phyloP scores from a whole-genome alignment of 2,329 filamentous ascomycete genomes.

The Ophiosphaerella narmari region DNA sequence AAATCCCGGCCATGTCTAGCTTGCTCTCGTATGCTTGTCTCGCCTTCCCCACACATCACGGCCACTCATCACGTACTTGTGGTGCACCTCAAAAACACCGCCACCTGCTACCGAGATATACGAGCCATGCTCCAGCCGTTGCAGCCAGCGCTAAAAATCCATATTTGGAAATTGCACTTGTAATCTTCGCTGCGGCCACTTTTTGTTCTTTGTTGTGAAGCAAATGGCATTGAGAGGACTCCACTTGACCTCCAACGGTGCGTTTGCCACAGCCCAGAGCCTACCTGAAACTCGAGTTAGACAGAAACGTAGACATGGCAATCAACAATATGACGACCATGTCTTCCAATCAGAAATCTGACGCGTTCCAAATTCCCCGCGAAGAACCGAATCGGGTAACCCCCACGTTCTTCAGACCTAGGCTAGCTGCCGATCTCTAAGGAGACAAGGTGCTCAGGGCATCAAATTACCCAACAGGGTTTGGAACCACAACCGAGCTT shows the following conservation, averaged over 20 bases:
- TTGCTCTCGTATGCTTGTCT: no score
- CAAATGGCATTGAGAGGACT: conserved; percentile 7
- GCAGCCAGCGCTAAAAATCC: conserved; percentile 2
- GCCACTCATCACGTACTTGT: background rate
- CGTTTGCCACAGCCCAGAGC: conserved; percentile 4
- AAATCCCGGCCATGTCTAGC: background rate
- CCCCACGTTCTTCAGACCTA: conserved; percentile 20
- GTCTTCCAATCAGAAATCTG: no score
- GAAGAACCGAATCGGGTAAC: conserved; percentile 19
- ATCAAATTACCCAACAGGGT: conserved; percentile 16
- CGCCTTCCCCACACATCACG: no score
- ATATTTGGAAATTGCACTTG: conserved; percentile 3
- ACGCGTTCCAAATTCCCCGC: background rate
- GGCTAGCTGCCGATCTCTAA: conserved; percentile 22
- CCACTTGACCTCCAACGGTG: conserved; percentile 4
- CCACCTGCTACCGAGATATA: no score
- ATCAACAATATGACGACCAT: background rate
- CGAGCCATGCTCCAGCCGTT: background rate
- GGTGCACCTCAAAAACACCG: background rate
- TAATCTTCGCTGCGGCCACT: conserved; percentile 7
- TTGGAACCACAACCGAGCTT: conserved; percentile 1
- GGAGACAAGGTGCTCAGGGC: conserved; percentile 12
- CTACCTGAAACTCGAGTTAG: conserved; percentile 13
- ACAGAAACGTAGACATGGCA: conserved; percentile 14
- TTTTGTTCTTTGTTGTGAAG: conserved; percentile 6